Conservation (phyloP, 1,139 yeast species). For the Taphrina betulina region DNA sequence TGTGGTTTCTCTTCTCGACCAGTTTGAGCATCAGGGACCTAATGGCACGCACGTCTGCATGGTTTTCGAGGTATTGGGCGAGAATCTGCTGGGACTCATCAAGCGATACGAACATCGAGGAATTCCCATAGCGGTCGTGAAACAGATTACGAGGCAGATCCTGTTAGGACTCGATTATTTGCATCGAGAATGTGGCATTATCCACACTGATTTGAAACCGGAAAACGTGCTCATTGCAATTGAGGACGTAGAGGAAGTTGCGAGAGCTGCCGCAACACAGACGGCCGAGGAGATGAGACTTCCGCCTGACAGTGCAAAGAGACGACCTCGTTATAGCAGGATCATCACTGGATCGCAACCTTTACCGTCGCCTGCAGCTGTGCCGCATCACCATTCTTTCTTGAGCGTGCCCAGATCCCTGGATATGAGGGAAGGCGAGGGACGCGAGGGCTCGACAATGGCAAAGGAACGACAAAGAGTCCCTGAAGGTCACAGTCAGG, state of each 20-base stretch:
- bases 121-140: conserved; percentile 68
- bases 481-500: neutral
- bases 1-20: conserved; percentile 68
- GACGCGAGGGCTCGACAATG: conserved; percentile 26
- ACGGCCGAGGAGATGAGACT: conserved; percentile 37
- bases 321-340: conserved; percentile 69
- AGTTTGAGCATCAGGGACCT: conserved; percentile 74
- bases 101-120: conserved; percentile 68
- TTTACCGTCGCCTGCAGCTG: conserved; percentile 54
- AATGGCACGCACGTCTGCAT: conserved; percentile 82
- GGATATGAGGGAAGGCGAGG: conserved; percentile 22
- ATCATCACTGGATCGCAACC: conserved; percentile 86
- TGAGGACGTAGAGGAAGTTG: conserved; percentile 70
- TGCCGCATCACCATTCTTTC: conserved; percentile 1
- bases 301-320: conserved; percentile 39
- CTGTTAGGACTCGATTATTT: conserved; percentile 73
- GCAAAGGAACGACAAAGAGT: conserved; percentile 27
- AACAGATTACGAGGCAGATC: conserved; percentile 77
- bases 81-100: conserved; percentile 69
- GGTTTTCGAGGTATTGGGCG: conserved; percentile 89
- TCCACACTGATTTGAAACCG: conserved; percentile 87
- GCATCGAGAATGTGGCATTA: conserved; percentile 83
- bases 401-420: neutral
- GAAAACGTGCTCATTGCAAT: conserved; percentile 82
- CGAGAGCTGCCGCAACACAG: conserved; percentile 52